A percentile compares a stretch with the other conserved stretches of the same genome.
phyloP scores from a whole-genome alignment of 1,284 basidiomycete genomes.

The Kwoniella shivajii region DNA sequence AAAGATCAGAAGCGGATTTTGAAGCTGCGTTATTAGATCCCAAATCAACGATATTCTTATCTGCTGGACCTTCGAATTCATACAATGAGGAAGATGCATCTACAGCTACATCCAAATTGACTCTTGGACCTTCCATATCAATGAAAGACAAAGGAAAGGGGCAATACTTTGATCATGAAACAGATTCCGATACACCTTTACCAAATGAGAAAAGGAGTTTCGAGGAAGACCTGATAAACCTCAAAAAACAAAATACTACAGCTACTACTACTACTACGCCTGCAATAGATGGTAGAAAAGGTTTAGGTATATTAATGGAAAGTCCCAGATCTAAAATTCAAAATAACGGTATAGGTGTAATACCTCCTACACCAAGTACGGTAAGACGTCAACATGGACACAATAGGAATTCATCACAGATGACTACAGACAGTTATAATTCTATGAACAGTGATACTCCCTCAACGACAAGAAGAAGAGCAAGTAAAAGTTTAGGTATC shows the following conservation, averaged over 20 bases:
- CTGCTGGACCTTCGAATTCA: conserved; percentile 15
- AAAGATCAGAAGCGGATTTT: conserved; percentile 35
- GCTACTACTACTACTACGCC: no score
- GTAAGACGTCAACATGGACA: conserved; percentile 11
- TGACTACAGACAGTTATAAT: conserved; percentile 15
- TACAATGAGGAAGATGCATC: conserved; percentile 16
- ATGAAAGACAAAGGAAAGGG: neutral
- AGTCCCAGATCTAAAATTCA: conserved; percentile 4
- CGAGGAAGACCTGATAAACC: conserved; percentile 32
- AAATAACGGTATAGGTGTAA: conserved; percentile 17
- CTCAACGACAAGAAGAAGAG: conserved; percentile 13
- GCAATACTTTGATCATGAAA: neutral
- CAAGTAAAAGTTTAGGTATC: conserved; percentile 35
- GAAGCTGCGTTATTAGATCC: conserved; percentile 40
- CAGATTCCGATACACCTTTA: conserved; percentile 21
- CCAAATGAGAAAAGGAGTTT: conserved; percentile 33
- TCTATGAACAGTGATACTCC: conserved; percentile 5
- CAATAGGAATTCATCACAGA: conserved; percentile 6
- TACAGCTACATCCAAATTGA: neutral
- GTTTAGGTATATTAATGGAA: conserved; percentile 10
- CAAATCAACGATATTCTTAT: conserved; percentile 37
- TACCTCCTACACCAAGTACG: conserved; percentile 36
- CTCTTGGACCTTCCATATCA: neutral
- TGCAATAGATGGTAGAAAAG: neutral
- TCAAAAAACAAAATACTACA: neutral